These are phyloP conservation scores for Leishmania guyanensis DNA, from an alignment of 208 protist genomes.

Conservation along the genomic window DNA sequence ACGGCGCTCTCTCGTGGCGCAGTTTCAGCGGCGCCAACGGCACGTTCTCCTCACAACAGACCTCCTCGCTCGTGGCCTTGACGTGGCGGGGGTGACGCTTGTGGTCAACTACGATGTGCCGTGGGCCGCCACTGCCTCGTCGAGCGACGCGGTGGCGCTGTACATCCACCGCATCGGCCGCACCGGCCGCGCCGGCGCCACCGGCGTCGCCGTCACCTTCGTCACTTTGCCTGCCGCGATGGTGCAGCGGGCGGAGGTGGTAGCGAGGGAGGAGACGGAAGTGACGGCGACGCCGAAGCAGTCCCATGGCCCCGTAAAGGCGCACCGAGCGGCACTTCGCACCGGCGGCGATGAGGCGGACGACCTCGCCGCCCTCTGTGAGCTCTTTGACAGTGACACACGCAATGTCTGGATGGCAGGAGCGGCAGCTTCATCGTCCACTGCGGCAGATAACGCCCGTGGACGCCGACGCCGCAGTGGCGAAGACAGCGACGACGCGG, in stretches of 20 bases:
- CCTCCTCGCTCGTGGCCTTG: slow-evolving; percentile 91
- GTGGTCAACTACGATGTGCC: slow-evolving; percentile 99
- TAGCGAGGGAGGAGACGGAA: slow-evolving; percentile 11
- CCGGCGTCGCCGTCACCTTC: slow-evolving; percentile 93
- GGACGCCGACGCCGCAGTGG: slow-evolving; percentile 13
- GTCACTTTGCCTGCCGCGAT: slow-evolving; percentile 68
- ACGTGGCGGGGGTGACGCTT: slow-evolving; percentile 96
- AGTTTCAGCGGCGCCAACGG: slow-evolving; percentile 93
- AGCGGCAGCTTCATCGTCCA: background rate
- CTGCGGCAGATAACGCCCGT: background rate
- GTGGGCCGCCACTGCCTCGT: slow-evolving; percentile 14
- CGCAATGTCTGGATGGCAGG: slow-evolving; percentile 26
- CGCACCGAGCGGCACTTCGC: background rate
- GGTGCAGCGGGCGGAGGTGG: slow-evolving; percentile 36
- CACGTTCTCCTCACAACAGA: slow-evolving; percentile 99
- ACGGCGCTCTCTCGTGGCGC: slow-evolving; percentile 94
- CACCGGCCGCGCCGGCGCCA: slow-evolving; percentile 85
- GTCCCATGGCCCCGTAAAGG: background rate
- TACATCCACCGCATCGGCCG: slow-evolving; percentile 98
- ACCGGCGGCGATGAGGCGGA: slow-evolving; percentile 7
- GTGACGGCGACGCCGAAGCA: background rate
- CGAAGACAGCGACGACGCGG: slow-evolving; percentile 9
- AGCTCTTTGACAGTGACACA: slow-evolving; percentile 34
- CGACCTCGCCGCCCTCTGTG: slow-evolving; percentile 10
- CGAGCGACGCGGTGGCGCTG: slow-evolving; percentile 59